These are phyloP conservation scores for Naganishia sp. DNA, from an alignment of 1,284 basidiomycete species.

Conservation along the genomic window DNA sequence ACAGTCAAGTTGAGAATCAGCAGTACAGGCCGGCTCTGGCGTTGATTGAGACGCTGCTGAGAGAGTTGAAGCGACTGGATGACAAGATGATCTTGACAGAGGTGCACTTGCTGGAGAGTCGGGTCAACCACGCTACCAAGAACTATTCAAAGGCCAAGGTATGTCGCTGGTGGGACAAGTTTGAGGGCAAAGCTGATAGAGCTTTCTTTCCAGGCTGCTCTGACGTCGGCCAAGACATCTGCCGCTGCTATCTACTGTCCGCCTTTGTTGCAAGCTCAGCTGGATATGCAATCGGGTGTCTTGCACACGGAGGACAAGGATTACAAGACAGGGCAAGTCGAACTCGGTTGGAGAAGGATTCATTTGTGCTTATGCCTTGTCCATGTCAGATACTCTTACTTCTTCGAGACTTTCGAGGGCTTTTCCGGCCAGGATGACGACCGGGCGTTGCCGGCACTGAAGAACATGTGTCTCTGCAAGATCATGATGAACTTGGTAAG, in stretches of 20 bases:
- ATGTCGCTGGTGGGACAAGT: slow-evolving; percentile 23
- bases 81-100: slow-evolving; percentile 98
- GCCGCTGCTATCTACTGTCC: slow-evolving; percentile 98
- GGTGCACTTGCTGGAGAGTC: slow-evolving; percentile 88
- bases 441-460: slow-evolving; percentile 75
- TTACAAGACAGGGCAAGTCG: slow-evolving; percentile 74
- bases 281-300: slow-evolving; percentile 89
- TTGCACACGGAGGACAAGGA: slow-evolving; percentile 97
- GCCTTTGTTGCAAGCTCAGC: slow-evolving; percentile 82
- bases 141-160: slow-evolving; percentile 94
- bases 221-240: slow-evolving; percentile 89
- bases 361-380: neutral
- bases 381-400: slow-evolving; percentile 77
- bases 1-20: slow-evolving; percentile 72
- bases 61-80: slow-evolving; percentile 88
- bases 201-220: slow-evolving; percentile 64
- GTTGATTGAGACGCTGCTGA: slow-evolving; percentile 80
- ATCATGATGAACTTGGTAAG: slow-evolving; percentile 92
- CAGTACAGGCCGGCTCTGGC: slow-evolving; percentile 77
- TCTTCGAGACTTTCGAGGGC: slow-evolving; percentile 95
- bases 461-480: slow-evolving; percentile 98
- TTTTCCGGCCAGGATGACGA: slow-evolving; percentile 63
- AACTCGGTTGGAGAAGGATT: neutral
- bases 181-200: too few relatives aligned
- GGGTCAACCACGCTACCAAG: slow-evolving; percentile 86